phyloP scores from a whole-genome alignment of 257 asterid genomes.

The Petunia secreta region DNA sequence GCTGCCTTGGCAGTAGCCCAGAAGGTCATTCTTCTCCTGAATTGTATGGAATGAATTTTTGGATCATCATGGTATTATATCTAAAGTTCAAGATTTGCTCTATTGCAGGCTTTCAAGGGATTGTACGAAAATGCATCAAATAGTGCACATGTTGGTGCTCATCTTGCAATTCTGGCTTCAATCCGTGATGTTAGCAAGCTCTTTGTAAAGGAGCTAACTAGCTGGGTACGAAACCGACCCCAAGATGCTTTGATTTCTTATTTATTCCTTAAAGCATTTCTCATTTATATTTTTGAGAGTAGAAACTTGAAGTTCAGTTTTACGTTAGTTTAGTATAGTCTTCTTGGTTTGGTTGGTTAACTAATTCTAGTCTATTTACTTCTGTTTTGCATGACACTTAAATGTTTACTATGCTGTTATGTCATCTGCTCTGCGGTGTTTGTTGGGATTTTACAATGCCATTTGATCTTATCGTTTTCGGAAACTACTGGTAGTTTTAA shows the following conservation, averaged over 20 bases:
- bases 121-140: slow-evolving; percentile 85
- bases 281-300: no score
- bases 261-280: no score
- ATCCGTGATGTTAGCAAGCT: slow-evolving; percentile 98
- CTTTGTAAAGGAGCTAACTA: slow-evolving; percentile 95
- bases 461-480: neutral
- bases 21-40: slow-evolving; percentile 53
- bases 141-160: slow-evolving; percentile 67
- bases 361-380: neutral
- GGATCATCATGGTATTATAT: neutral
- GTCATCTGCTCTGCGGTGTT: slow-evolving; percentile 12
- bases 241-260: neutral
- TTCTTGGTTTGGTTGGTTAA: neutral
- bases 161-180: slow-evolving; percentile 80
- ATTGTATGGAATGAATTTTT: neutral
- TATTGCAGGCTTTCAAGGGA: slow-evolving; percentile 80
- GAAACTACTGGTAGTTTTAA: slow-evolving; percentile 18
- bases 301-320: no score
- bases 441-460: slow-evolving; percentile 2
- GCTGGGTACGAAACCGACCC: slow-evolving; percentile 70
- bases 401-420: neutral
- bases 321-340: neutral
- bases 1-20: slow-evolving; percentile 99
- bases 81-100: neutral
- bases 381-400: neutral